Conservation (phyloP, 192 early-diverging fungal species). For the Coemansia sp. region DNA sequence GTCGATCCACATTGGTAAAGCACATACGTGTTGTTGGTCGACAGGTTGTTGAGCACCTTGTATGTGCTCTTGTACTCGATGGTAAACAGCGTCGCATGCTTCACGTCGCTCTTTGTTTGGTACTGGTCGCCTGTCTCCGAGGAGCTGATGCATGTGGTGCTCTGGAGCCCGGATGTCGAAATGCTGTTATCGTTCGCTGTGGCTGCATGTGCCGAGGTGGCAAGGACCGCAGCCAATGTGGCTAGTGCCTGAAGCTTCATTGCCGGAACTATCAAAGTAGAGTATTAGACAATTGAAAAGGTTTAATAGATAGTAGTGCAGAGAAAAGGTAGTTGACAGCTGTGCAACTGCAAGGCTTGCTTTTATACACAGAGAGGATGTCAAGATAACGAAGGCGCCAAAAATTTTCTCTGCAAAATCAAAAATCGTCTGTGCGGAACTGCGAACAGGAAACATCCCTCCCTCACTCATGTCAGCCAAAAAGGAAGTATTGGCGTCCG, state of each 20-base stretch:
- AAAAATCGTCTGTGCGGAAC: too few relatives aligned
- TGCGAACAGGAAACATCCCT: too few relatives aligned
- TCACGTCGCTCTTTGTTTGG: conserved; percentile 33
- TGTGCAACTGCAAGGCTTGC: not conserved
- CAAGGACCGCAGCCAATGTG: not conserved
- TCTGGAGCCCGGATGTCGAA: conserved; percentile 31
- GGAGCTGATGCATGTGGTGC: conserved; percentile 34
- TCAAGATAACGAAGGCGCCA: too few relatives aligned
- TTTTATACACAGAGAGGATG: too few relatives aligned
- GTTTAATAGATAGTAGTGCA: too few relatives aligned
- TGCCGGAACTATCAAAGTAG: not conserved
- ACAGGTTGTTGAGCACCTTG: conserved; percentile 51
- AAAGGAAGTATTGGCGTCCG: too few relatives aligned
- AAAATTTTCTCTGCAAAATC: too few relatives aligned
- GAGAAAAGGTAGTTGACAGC: not conserved
- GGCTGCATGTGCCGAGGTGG: not conserved
- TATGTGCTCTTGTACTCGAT: conserved; percentile 53
- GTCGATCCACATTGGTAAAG: conserved; percentile 49
- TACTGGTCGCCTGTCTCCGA: conserved; percentile 22
- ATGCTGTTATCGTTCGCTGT: too few relatives aligned
- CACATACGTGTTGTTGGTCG: conserved; percentile 45
- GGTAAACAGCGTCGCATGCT: conserved; percentile 47
- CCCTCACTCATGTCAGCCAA: too few relatives aligned
- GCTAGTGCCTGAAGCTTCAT: conserved; percentile 1
- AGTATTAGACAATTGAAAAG: not conserved